Evolutionary conservation across 2,329 filamentous ascomycete genomes (phyloP), one percentile per base, ranked within the genome.

Genomic region (Sporothrix inflata): DNA sequence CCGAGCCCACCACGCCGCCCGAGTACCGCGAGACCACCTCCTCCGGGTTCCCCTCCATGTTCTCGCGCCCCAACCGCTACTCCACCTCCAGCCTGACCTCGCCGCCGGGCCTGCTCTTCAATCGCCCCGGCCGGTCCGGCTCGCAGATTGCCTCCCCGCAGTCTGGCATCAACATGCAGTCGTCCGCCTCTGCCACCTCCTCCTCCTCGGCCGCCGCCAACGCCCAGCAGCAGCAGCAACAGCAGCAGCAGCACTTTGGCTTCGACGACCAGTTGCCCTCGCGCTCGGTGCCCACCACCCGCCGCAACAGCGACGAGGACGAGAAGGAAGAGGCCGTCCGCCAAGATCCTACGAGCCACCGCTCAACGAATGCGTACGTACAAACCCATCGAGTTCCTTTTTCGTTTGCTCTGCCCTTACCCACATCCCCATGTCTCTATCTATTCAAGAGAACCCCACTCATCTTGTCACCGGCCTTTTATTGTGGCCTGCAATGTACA

Each of bases 1-100:
- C 93, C 77, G 95, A 98, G 83, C 96, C 96, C 19, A 98, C 96
- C 1, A 99, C 96, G 27, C 96, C 96, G 27, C 96, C 96, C 42
- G 96, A 98, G 81, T 95, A 96, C 81, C 91, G 90, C 77, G 94
- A 97, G 75, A 89, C 83, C 12, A 81, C 81, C 14, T 81, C 81
- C 72, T 85, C 89, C 74, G 91, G 91, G 57, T 95, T 97, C 78
- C 90, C 92, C 71, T 90, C 90, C 78, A 90, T 92, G 76, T 92
- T 96, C 79, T 94, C 93, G 71, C 90, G 94, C 55, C 92, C 94
- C 57, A 94, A 94, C 80, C 89, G 94, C 74, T 95, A 97, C 84
- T 97, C 95, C 70, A 92, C 92, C 74, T 94, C 94, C 49, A 96
- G 93, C 83, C 86, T 98, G 78, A 91, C 92, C 60, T 95, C 94